Conservation (phyloP, 2,329 filamentous ascomycete species). For the Hypoxylon sp. region DNA sequence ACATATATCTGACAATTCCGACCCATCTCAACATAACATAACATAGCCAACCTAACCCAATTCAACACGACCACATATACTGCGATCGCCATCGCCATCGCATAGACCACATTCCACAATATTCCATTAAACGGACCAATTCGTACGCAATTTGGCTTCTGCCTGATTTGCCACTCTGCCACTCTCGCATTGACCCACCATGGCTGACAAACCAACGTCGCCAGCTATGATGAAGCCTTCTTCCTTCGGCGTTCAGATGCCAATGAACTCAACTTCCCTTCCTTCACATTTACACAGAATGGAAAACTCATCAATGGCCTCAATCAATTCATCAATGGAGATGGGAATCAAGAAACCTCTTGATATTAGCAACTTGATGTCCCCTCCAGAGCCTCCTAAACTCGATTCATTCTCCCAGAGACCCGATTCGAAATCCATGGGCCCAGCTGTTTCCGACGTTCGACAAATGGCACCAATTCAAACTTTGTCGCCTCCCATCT, state of each 20-base stretch:
- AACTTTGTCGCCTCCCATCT: conserved; percentile 71
- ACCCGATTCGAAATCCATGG: conserved; percentile 47
- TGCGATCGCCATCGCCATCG: conserved; percentile 33
- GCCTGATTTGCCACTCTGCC: conserved; percentile 51
- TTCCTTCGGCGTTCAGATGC: conserved; percentile 39
- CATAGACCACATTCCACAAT: conserved; percentile 13
- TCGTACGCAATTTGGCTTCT: conserved; percentile 46
- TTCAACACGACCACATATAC: conserved; percentile 17
- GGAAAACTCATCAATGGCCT: conserved; percentile 42
- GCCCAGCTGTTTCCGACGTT: conserved; percentile 49
- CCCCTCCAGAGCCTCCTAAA: conserved; percentile 70
- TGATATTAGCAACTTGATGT: conserved; percentile 71
- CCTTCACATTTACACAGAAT: conserved; percentile 20
- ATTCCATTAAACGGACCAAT: conserved; percentile 47
- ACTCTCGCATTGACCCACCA: conserved; percentile 39
- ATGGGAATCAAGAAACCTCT: conserved; percentile 58
- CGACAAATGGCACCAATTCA: conserved; percentile 58
- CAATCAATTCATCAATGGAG: conserved; percentile 33
- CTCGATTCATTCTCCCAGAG: conserved; percentile 66
- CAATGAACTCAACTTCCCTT: conserved; percentile 30
- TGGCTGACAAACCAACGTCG: conserved; percentile 53
- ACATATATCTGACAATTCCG: conserved; percentile 32
- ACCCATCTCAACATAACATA: conserved; percentile 19
- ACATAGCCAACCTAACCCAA: conserved; percentile 12
- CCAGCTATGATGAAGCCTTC: conserved; percentile 42